Base-by-base conservation (phyloP, 805 yeast species). In the Priceomyces castillae region DNA sequence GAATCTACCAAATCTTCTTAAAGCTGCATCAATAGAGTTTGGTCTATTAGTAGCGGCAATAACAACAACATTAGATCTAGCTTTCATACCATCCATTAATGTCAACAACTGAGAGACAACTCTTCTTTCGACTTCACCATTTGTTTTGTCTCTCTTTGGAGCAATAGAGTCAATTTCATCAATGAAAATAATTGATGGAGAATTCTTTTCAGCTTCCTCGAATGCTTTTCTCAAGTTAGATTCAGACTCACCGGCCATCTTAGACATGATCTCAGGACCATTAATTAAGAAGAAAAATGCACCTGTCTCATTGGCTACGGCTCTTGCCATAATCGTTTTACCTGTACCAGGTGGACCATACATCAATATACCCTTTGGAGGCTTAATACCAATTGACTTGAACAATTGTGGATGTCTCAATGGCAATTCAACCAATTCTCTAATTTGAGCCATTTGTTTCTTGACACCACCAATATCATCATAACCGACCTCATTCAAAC, bases 331-430 rank as follows among this genome's bases (percentile, higher is more conserved):
- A 55, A 94, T 77, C 25, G 99, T 94, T 72, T 94, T 94, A 86
- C 99, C 99, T 12, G 99, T 94, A 81, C 99, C 99, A 26, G 99
- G 99, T 39, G 99, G 99, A 61, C 99, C 99, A 66, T 86, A 94
- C 96, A 88, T 87, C 61, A 94, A 79, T 48, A 94, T 90, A 75
- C 99, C 99, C 68, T 89, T 87, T 52, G 99, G 99, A 34, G 99
- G 99, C 68, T 94, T 94, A 65, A 94, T 94, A 80, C 99, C 99
- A 61, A 94, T 92, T 30, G 95, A 83, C 74, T 94, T 94, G 78
- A 94, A 94, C 58, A 94, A 79, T 71, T 94, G 98, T 41, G 99
- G 99, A 68, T 94, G 99, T 74, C 99, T 86, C 59, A 94, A 78
- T 19, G 99, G 99, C 67, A 94, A 79, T 74, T 94, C 99, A 50